Conservation (phyloP, 108 stramenopile species). For the Poteriospumella lacustris region DNA sequence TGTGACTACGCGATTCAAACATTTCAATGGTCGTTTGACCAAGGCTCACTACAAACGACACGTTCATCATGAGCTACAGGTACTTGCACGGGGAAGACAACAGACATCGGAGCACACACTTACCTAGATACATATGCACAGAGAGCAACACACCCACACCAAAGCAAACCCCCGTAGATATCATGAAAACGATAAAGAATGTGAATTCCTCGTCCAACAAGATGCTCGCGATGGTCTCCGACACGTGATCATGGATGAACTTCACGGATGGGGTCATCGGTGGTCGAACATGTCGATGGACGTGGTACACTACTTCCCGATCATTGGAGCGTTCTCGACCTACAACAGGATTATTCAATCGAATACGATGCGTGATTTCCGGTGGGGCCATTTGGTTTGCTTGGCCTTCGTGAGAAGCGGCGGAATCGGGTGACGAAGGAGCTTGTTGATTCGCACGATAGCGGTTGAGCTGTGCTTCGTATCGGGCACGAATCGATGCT, state of each 20-base stretch:
- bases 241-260: background rate
- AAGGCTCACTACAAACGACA: background rate
- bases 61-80: background rate
- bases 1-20: background rate
- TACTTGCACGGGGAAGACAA: background rate
- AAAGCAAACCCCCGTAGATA: background rate
- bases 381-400: background rate
- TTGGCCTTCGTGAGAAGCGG: no score
- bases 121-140: slow-evolving; percentile 16
- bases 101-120: background rate
- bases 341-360: background rate
- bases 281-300: background rate
- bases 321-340: background rate
- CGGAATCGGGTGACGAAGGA: no score
- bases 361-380: background rate
- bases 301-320: background rate
- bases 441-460: no score
- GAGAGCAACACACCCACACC: background rate
- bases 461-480: no score
- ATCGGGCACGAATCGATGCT: no score
- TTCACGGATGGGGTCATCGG: no score
- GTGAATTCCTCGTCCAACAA: background rate
- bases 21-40: slow-evolving; percentile 13
- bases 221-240: background rate
- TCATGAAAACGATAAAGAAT: background rate